Evolutionary conservation across 768 basidiomycete species (phyloP).

Genomic region (Kwoniella botswanensis): DNA sequence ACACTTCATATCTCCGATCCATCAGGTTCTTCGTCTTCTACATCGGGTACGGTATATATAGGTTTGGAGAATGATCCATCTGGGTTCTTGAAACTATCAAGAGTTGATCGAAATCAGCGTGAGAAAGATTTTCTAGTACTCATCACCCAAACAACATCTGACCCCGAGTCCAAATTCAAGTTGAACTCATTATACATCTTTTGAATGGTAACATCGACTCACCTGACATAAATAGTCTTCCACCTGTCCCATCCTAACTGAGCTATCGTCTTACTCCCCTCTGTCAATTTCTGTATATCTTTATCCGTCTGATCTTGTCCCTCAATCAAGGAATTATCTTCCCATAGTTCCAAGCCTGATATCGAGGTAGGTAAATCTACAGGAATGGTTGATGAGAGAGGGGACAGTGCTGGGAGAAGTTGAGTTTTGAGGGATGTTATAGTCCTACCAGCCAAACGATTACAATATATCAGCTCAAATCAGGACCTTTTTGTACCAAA

Average conservation of each 20-base stretch:
- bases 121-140: too few relatives aligned
- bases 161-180: not conserved
- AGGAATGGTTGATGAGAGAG: conserved; percentile 26
- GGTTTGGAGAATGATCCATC: conserved; percentile 39
- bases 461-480: too few relatives aligned
- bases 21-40: conserved; percentile 45
- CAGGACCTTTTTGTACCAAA: too few relatives aligned
- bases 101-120: too few relatives aligned
- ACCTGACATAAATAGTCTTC: conserved; percentile 50
- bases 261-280: conserved; percentile 11
- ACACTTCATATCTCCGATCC: conserved; percentile 12
- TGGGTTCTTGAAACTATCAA: conserved; percentile 26
- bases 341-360: conserved; percentile 39
- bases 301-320: conserved; percentile 23
- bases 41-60: conserved; percentile 47
- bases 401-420: conserved; percentile 42
- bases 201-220: not conserved
- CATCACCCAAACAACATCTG: too few relatives aligned
- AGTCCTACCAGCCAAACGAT: conserved; percentile 17
- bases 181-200: not conserved
- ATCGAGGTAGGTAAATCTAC: conserved; percentile 23
- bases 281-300: conserved; percentile 33
- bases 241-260: conserved; percentile 44
- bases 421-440: conserved; percentile 36
- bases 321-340: conserved; percentile 28